phyloP scores from a whole-genome alignment of 2,329 filamentous ascomycete genomes.

The Aspergillus oerlinghausenensis region DNA sequence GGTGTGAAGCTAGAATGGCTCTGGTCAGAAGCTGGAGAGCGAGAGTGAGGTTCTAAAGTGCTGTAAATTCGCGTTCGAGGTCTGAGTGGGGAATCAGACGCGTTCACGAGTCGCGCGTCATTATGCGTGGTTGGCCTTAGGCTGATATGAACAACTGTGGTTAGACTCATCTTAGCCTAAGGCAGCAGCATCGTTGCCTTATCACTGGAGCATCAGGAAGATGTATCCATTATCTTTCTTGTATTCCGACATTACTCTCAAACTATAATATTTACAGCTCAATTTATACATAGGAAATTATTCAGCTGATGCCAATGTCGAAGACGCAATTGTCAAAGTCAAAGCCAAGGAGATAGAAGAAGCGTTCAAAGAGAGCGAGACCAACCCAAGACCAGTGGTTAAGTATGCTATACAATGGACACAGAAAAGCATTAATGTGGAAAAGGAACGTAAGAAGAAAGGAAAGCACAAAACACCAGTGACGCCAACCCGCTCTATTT shows the following conservation, averaged over 20 bases:
- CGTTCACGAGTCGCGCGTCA: constrained; percentile 24
- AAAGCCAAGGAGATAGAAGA: neutral
- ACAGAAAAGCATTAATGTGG: constrained; percentile 1
- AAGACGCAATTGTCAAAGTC: constrained; percentile 1
- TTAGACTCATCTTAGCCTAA: constrained; percentile 16
- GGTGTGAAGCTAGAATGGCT: neutral
- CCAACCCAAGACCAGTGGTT: neutral
- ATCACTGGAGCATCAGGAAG: neutral
- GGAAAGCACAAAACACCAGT: constrained; percentile 22
- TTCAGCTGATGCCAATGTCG: neutral
- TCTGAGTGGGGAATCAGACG: constrained; percentile 24
- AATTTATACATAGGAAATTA: constrained; percentile 6
- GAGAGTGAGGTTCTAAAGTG: constrained; percentile 5
- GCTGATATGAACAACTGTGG: constrained; percentile 28
- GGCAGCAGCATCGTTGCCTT: constrained; percentile 11
- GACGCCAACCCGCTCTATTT: constrained; percentile 31
- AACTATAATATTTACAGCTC: constrained; percentile 23
- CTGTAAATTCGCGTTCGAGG: constrained; percentile 24
- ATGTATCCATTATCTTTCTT: too few species aligned
- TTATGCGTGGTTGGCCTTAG: constrained; percentile 13
- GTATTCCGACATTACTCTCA: neutral
- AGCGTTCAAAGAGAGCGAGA: constrained; percentile 1
- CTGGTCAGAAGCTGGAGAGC: neutral
- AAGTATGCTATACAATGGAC: constrained; percentile 2
- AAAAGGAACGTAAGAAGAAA: constrained; percentile 5